These are phyloP conservation scores for Croton laevigatus DNA, from an alignment of 441 rosid species.

Conservation along the genomic window DNA sequence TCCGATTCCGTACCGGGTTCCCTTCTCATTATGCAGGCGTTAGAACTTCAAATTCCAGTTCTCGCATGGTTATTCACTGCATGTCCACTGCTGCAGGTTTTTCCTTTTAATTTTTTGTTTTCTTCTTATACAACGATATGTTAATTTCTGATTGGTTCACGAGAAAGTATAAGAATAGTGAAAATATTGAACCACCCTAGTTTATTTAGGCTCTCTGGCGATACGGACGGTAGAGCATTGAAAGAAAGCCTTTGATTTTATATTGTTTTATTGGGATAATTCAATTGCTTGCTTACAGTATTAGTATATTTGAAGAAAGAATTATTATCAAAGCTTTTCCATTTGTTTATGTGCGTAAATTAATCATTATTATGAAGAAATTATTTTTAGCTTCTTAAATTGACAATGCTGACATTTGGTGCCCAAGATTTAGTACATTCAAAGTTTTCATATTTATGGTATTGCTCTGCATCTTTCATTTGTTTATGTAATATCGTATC, in stretches of 20 bases:
- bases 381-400: background rate
- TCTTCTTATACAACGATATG: background rate
- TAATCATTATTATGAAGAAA: background rate
- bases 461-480: background rate
- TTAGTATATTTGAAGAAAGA: background rate
- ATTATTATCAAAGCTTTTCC: background rate
- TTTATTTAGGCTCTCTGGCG: background rate
- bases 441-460: background rate
- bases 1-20: conserved; percentile 39
- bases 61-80: conserved; percentile 58
- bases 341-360: background rate
- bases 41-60: conserved; percentile 41
- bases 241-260: background rate
- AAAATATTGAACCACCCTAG: background rate
- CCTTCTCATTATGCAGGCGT: conserved; percentile 34
- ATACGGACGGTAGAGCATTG: background rate
- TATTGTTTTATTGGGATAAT: background rate
- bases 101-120: background rate
- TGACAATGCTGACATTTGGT: background rate
- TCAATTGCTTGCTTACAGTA: background rate
- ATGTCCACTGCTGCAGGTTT: conserved; percentile 59
- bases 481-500: background rate
- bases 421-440: background rate
- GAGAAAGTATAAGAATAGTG: background rate
- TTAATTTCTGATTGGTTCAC: background rate